A percentile compares a stretch with the other conserved stretches of the same genome.
Evolutionary conservation across 148 eudicot species (phyloP).

Genomic region (Amaranthus palmeri): DNA sequence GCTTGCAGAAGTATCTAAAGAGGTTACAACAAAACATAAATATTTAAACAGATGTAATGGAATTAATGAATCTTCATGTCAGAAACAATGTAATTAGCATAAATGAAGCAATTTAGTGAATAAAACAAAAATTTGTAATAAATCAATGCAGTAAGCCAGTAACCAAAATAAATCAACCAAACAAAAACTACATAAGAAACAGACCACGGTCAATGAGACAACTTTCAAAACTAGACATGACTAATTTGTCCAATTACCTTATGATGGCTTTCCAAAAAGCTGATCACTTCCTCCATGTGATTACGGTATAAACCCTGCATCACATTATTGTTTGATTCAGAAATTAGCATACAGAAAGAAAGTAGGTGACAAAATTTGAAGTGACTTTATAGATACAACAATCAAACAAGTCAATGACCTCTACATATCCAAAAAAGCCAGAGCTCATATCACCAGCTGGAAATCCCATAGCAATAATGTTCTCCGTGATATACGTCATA

Average conservation of each 20-base stretch:
- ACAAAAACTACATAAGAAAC: neutral
- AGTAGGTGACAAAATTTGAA: neutral
- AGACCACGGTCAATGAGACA: too few species aligned
- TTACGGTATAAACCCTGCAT: slow-evolving; percentile 91
- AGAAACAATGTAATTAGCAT: neutral
- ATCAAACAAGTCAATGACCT: slow-evolving; percentile 40
- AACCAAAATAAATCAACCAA: too few species aligned
- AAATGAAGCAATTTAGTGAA: neutral
- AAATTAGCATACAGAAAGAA: neutral
- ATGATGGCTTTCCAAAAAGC: slow-evolving; percentile 88
- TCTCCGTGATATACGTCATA: slow-evolving; percentile 97
- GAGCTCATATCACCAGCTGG: slow-evolving; percentile 99
- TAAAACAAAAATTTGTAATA: neutral
- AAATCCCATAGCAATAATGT: slow-evolving; percentile 96
- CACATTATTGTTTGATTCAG: slow-evolving; percentile 9
- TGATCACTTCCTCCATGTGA: slow-evolving; percentile 98
- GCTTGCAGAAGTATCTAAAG: neutral
- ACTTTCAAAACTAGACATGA: neutral
- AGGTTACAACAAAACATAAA: neutral
- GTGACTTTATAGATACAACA: neutral
- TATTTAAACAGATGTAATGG: too few species aligned
- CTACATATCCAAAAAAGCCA: slow-evolving; percentile 93
- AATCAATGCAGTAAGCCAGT: neutral
- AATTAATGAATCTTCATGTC: neutral
- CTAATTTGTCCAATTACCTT: slow-evolving; percentile 47